A percentile compares a stretch with the other conserved stretches of the same genome.
Evolutionary conservation across 495 filamentous ascomycete species (phyloP).

Genomic region (Hypoxylon crocopeplum): DNA sequence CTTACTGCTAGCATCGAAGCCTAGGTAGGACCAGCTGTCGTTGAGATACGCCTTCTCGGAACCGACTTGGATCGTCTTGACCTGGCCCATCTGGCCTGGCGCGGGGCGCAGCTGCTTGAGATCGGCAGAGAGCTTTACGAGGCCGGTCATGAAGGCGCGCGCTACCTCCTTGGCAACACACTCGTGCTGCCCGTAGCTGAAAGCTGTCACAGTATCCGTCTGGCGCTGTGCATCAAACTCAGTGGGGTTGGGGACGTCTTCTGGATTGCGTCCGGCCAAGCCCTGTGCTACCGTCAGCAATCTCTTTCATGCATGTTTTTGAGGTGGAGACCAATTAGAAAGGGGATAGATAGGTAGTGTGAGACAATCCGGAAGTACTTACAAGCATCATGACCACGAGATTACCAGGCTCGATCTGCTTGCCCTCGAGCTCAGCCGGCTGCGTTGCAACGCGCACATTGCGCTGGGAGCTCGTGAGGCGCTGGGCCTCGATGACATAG

Average conservation of each 20-base stretch:
- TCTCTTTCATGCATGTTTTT: background rate
- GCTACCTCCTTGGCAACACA: conserved; percentile 42
- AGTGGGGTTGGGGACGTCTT: conserved; percentile 26
- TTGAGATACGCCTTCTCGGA: conserved; percentile 45
- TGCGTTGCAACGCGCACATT: conserved; percentile 37
- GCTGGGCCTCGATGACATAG: conserved; percentile 42
- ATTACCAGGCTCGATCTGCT: conserved; percentile 36
- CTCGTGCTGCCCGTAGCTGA: conserved; percentile 44
- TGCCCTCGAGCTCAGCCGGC: conserved; percentile 35
- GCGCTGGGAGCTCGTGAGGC: conserved; percentile 40
- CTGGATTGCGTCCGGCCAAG: conserved; percentile 37
- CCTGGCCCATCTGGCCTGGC: conserved; percentile 45
- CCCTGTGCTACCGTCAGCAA: conserved; percentile 24
- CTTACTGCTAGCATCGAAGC: conserved; percentile 46
- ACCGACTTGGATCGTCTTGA: conserved; percentile 45
- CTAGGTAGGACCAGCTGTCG: conserved; percentile 49
- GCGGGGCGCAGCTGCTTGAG: conserved; percentile 47
- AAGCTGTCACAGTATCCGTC: conserved; percentile 20
- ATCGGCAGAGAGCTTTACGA: conserved; percentile 44
- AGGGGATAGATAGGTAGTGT: background rate
- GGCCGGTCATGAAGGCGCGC: conserved; percentile 31
- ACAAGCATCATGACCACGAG: conserved; percentile 42
- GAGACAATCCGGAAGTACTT: conserved; percentile 12
- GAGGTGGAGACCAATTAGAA: no score
- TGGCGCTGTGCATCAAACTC: conserved; percentile 35